Conservation (phyloP, 495 filamentous ascomycete species). For the Hypoxylon subgilvum region DNA sequence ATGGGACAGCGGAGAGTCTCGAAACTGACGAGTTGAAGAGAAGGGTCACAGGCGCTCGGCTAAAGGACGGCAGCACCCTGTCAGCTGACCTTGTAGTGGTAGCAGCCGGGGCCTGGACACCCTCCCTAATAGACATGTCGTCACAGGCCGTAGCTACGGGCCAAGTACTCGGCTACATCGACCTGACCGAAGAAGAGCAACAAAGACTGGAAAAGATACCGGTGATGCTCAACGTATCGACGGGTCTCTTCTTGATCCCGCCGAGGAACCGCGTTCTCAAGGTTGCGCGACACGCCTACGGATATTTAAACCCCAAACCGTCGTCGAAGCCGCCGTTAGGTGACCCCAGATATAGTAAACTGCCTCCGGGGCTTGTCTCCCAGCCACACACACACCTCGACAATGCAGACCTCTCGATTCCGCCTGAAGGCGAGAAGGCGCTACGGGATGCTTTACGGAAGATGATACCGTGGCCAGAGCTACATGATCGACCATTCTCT, state of each 20-base stretch:
- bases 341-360: not conserved
- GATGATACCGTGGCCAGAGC: conserved; percentile 61
- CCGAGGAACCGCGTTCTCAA: conserved; percentile 75
- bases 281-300: conserved; percentile 80
- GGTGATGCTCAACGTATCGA: conserved; percentile 77
- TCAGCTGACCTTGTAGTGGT: conserved; percentile 76
- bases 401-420: conserved; percentile 53
- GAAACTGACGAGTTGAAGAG: conserved; percentile 44
- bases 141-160: conserved; percentile 78
- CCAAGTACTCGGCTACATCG: conserved; percentile 79
- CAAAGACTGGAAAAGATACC: conserved; percentile 67
- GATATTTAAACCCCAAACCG: conserved; percentile 74
- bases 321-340: conserved; percentile 52
- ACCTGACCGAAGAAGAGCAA: conserved; percentile 72
- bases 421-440: conserved; percentile 64
- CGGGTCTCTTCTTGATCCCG: conserved; percentile 83
- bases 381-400: conserved; percentile 55
- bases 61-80: conserved; percentile 60
- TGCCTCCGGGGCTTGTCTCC: conserved; percentile 42
- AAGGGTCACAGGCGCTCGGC: conserved; percentile 57
- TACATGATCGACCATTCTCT: conserved; percentile 68
- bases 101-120: conserved; percentile 86
- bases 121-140: conserved; percentile 75
- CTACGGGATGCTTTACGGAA: conserved; percentile 66
- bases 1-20: conserved; percentile 65